Evolutionary conservation across 495 filamentous ascomycete genomes (phyloP).

Genomic region (Aspergillus panamensis): DNA sequence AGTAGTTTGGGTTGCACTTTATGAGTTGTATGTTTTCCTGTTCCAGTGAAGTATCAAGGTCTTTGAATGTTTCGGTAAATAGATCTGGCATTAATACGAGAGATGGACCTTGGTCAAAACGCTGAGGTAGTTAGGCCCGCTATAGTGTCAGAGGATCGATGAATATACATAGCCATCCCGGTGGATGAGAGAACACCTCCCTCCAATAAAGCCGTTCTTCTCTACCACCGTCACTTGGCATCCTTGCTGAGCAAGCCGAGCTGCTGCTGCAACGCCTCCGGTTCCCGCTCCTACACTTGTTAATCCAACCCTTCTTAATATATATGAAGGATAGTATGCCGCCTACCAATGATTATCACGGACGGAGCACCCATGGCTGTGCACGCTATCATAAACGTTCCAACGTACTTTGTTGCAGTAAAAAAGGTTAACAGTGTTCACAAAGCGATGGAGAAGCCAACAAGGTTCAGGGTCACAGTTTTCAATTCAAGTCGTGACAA

Average conservation of each 20-base stretch:
- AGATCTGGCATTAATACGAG: slow-evolving; percentile 62
- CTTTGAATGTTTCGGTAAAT: slow-evolving; percentile 59
- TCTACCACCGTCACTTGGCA: slow-evolving; percentile 8
- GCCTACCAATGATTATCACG: too few relatives aligned
- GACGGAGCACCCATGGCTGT: too few relatives aligned
- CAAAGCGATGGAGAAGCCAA: too few relatives aligned
- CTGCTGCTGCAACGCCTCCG: too few relatives aligned
- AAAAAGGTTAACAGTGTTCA: too few relatives aligned
- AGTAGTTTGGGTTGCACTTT: slow-evolving; percentile 69
- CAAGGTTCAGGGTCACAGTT: too few relatives aligned
- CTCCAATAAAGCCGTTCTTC: background rate
- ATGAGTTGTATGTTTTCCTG: slow-evolving; percentile 57
- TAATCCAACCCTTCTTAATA: too few relatives aligned
- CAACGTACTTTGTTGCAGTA: too few relatives aligned
- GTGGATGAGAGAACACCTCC: slow-evolving; percentile 1
- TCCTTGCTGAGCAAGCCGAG: slow-evolving; percentile 2
- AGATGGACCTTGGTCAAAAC: slow-evolving; percentile 70
- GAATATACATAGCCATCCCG: slow-evolving; percentile 3
- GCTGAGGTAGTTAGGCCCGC: slow-evolving; percentile 27
- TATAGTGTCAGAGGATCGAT: background rate
- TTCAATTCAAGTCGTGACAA: too few relatives aligned
- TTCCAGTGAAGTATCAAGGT: slow-evolving; percentile 57
- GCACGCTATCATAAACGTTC: too few relatives aligned
- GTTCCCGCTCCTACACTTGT: too few relatives aligned
- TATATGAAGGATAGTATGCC: too few relatives aligned